A percentile compares a stretch with the other conserved stretches of the same genome.
These are phyloP conservation scores for Pythium aquatile DNA, from an alignment of 352 stramenopile species.

Conservation along the genomic window DNA sequence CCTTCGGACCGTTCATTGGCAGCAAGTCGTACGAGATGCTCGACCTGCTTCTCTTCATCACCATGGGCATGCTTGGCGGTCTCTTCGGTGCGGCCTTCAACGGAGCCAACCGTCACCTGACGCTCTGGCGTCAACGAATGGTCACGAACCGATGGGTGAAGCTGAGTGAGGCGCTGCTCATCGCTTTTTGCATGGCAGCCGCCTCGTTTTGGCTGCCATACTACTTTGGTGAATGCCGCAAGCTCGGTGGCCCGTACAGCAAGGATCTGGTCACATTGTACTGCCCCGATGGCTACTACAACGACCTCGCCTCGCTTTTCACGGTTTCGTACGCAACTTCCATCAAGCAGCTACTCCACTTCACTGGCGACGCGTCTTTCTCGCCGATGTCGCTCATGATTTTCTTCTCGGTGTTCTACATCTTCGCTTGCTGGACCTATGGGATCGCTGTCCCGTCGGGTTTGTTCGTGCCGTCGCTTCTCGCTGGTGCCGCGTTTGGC, in stretches of 20 bases:
- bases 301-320: constrained; percentile 96
- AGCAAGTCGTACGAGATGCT: constrained; percentile 93
- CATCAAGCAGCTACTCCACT: constrained; percentile 97
- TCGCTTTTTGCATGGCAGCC: constrained; percentile 60
- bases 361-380: constrained; percentile 90
- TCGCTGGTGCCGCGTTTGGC: constrained; percentile 95
- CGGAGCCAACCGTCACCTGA: constrained; percentile 92
- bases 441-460: constrained; percentile 96
- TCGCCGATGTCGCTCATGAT: constrained; percentile 92
- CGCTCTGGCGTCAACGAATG: constrained; percentile 65
- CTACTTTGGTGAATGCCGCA: constrained; percentile 64
- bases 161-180: constrained; percentile 62
- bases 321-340: constrained; percentile 94
- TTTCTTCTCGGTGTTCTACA: constrained; percentile 95
- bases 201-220: constrained; percentile 82
- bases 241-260: constrained; percentile 54
- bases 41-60: constrained; percentile 95
- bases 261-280: constrained; percentile 91
- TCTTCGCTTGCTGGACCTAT: constrained; percentile 94
- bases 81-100: constrained; percentile 97
- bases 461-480: constrained; percentile 96
- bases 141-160: constrained; percentile 67
- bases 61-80: constrained; percentile 96
- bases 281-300: constrained; percentile 95
- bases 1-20: constrained; percentile 86